These are phyloP conservation scores for Areca catechu DNA, from an alignment of 176 grass and related monocot genomes.

Conservation along the genomic window DNA sequence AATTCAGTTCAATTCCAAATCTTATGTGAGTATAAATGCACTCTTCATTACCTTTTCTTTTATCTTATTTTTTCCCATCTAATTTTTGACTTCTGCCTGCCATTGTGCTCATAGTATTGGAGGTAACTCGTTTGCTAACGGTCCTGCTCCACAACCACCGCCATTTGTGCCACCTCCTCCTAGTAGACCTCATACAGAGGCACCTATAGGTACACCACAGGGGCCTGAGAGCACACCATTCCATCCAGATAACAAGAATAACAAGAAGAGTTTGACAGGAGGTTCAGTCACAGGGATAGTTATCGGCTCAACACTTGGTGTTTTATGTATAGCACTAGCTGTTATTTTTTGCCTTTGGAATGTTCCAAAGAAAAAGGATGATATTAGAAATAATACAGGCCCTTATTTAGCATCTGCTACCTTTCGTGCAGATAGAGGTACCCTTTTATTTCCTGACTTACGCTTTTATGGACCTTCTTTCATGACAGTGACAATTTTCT, in stretches of 20 bases:
- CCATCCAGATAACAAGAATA: conserved; percentile 22
- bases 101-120: conserved; percentile 52
- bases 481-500: no score
- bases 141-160: conserved; percentile 71
- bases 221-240: conserved; percentile 21
- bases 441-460: conserved; percentile 8
- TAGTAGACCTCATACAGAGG: conserved; percentile 33
- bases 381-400: conserved; percentile 46
- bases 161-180: conserved; percentile 70
- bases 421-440: conserved; percentile 66
- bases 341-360: conserved; percentile 41
- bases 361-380: conserved; percentile 50
- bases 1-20: conserved; percentile 80
- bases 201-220: conserved; percentile 32
- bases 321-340: conserved; percentile 36
- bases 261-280: conserved; percentile 51
- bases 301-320: conserved; percentile 50
- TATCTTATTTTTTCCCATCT: conserved; percentile 6
- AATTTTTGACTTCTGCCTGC: conserved; percentile 23
- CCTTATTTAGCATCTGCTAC: conserved; percentile 43
- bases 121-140: conserved; percentile 74
- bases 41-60: not conserved
- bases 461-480: not conserved
- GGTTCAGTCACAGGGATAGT: conserved; percentile 52
- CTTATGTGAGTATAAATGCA: conserved; percentile 43